Base-by-base conservation (phyloP, 345 rosid species). In the Syzygium grande region DNA sequence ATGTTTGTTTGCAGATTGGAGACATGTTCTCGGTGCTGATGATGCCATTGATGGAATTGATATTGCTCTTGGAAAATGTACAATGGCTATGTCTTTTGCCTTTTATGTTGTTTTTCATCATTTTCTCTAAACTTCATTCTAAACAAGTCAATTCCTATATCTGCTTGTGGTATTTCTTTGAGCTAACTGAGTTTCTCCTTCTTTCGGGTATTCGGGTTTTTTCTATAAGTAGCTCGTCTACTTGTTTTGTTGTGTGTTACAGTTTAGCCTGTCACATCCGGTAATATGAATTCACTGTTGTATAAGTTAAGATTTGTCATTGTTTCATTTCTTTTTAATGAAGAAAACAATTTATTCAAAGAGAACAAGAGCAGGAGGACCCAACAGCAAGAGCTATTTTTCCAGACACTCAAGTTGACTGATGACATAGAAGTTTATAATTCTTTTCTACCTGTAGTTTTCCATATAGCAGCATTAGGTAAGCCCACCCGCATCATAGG, bases 11-110 rank as follows among this genome's bases (percentile, higher is more conserved):
- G 92, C 92, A 97, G 99, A 96, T 93, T 97, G 99, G 98, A 92
- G 99, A 87, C 98, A 92, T 91, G 95, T 96, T 89, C 96, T 96
- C 27, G 97, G 98, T 54, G 83, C 92, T 84, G 92, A 91, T 88
- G 99, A 95, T 86, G 93, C 68, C 73, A 91, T 97, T 43, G 94
- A 95, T 90, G 98, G 93, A 87, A 94, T 96, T 86, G 96, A 94
- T 90, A 93, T 96, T 84, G 93, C 98, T 83, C 90, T 95, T 91
- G 98, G 98, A 86, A 97, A 96, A 94, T 97, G 99, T 96, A 94
- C 9, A 89, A 22, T 86, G 8, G 30, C 34, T 25, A 3, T 51
- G 34, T 19, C 14, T 86, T 41, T 59, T 59, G 22, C 5, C 41
- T 8, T 53, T 84, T 41, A 11, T 51, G 88, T 88, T 52, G 23